Evolutionary conservation across 768 basidiomycete species (phyloP), one percentile per base, ranked within the genome.

Genomic region (Rickenella mellea): DNA sequence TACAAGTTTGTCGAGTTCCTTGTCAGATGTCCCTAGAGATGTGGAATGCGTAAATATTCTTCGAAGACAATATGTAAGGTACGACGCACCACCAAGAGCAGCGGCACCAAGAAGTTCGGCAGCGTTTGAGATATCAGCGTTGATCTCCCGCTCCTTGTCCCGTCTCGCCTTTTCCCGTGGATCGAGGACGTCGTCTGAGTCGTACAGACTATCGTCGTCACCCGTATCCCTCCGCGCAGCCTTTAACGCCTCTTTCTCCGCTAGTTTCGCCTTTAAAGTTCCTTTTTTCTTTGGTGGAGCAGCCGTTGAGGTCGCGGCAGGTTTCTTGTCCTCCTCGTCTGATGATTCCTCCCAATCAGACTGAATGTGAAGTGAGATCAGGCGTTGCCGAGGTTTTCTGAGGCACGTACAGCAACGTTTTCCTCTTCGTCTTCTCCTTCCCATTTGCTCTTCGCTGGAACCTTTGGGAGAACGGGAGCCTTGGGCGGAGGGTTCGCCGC

Each of bases 311-410:
- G 65, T 58, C 6, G 69, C 59, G 4, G 67, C 55, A 2, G 73
- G 41, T 30, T 68, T 59, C 5, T 70, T 61, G 36, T 73, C 63
- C 46, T 65, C 68, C 53, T 68, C 67, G 41, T 79, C 75, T 41
- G 88, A 88, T 28, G 83, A 82, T 5, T 76, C 77, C 52, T 98
- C 93, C 94, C 94, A 98, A 62, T 96, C 93, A 61, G 88, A 91
- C 90, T 94, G 53, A 25, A 48, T 39, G 29, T 17, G 27, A 10
- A 46, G 48, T 49, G 29, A 37, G 38, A 32, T 38, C 26, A 33
- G 48, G 47, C 21, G 42, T 28, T 20, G 24, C 17, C 15, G 21
- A 25, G 51, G 41, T 45, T 47, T 10, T 4, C 11, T 30, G 20
- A 8, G 11, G 42, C 19, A 72, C 85, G 53, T 55, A 93, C 90